These are phyloP conservation scores for Themeda triandra DNA, from an alignment of 176 grass and related monocot species.

Conservation along the genomic window DNA sequence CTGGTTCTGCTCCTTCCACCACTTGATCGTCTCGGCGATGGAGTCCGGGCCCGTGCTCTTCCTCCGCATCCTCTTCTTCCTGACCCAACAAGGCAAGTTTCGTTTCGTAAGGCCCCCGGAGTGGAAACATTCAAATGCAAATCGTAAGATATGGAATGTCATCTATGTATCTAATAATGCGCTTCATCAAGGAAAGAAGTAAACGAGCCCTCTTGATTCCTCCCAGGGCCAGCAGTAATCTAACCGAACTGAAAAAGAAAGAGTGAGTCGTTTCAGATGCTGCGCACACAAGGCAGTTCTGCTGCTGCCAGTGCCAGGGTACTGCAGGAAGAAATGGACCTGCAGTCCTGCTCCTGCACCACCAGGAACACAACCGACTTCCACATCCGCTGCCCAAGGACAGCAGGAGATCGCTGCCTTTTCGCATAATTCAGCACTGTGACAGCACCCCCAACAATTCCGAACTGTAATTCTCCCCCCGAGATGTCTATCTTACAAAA, in stretches of 20 bases:
- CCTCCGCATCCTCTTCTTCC: conserved; percentile 78
- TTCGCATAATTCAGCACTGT: background rate
- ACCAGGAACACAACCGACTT: background rate
- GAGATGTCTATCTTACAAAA: background rate
- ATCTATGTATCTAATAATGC: conserved; percentile 7
- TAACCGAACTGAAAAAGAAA: background rate
- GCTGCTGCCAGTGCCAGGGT: background rate
- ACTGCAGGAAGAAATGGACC: background rate
- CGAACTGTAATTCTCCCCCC: background rate
- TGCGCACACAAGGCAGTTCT: background rate
- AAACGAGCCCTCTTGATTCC: background rate
- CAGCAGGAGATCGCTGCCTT: background rate
- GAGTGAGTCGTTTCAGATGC: background rate
- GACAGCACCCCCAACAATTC: background rate
- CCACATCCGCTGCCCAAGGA: background rate
- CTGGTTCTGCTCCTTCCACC: conserved; percentile 81
- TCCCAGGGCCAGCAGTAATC: background rate
- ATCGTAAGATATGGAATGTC: background rate
- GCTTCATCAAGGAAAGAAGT: background rate
- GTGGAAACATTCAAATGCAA: background rate
- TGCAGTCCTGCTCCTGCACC: background rate
- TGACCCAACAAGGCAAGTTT: conserved; percentile 31
- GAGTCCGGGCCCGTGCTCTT: conserved; percentile 58
- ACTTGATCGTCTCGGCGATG: conserved; percentile 62
- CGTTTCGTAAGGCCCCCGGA: background rate